Evolutionary conservation across 495 filamentous ascomycete genomes (phyloP), one percentile per base, ranked within the genome.

Genomic region (Penicillium simplicissimum): DNA sequence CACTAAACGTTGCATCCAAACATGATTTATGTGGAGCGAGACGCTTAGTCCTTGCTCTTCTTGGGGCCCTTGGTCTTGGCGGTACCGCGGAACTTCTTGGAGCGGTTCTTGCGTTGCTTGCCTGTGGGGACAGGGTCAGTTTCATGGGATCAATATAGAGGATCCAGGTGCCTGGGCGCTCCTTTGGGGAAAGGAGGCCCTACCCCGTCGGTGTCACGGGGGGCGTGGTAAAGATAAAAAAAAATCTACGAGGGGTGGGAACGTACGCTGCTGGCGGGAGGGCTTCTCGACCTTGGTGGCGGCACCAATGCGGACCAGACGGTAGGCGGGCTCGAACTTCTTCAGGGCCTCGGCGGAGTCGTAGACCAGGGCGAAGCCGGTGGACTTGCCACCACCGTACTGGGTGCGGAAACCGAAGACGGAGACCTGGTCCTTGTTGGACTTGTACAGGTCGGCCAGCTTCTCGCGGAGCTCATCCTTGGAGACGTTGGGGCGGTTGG

Each of bases 21-120:
- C 55, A 53, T 62, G 59, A 65, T 58, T 68, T 47, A 63, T 61
- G 62, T 33, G 60, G 52, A 53, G 59, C 58, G 67, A 71, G 62
- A 68, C 71, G 65, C 64, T 79, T 81, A 81, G 68, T 80, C 71
- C 79, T 81, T 81, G 79, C 42, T 74, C 84, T 92, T 89, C 82
- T 89, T 88, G 71, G 87, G 88, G 74, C 90, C 90, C 90, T 97
- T 98, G 73, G 77, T 79, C 81, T 90, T 90, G 71, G 93, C 96
- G 69, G 90, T 93, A 77, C 96, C 96, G 66, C 96, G 92, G 78
- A 96, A 89, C 78, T 94, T 92, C 92, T 98, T 98, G 81, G 89
- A 87, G 76, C 93, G 86, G 92, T 99, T 99, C 90, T 98, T 99
- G 85, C 96, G 90, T 87, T 98, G 94, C 86, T 99, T 99, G 87